These are phyloP conservation scores for Fraxinus ornus DNA, from an alignment of 305 asterid species.

Conservation along the genomic window DNA sequence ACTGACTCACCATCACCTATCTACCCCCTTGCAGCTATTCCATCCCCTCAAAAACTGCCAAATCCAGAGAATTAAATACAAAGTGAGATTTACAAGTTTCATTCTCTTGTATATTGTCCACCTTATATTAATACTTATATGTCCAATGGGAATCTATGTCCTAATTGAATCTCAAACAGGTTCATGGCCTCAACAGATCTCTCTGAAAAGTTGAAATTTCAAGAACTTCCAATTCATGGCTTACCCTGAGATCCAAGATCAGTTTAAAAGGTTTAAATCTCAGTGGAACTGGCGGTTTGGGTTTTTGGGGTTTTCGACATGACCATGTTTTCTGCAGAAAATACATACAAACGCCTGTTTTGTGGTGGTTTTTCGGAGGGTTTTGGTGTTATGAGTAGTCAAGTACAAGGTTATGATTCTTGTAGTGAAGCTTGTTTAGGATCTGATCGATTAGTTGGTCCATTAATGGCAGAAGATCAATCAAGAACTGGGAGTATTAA, in stretches of 20 bases:
- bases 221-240: constrained; percentile 25
- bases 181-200: constrained; percentile 34
- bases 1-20: constrained; percentile 67
- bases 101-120: constrained; percentile 25
- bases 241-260: constrained; percentile 15
- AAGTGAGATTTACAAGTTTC: constrained; percentile 61
- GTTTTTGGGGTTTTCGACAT: constrained; percentile 33
- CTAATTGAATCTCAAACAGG: constrained; percentile 20
- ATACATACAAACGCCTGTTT: constrained; percentile 13
- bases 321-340: constrained; percentile 62
- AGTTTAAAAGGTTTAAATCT: background rate
- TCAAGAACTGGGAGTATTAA: constrained; percentile 31
- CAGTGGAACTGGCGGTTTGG: constrained; percentile 16
- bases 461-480: constrained; percentile 46
- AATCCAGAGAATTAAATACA: constrained; percentile 63
- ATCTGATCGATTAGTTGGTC: constrained; percentile 35
- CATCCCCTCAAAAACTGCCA: constrained; percentile 65
- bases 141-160: constrained; percentile 48
- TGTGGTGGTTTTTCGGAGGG: constrained; percentile 27
- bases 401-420: constrained; percentile 30
- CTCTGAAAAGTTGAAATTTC: constrained; percentile 6
- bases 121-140: constrained; percentile 15
- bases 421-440: constrained; percentile 30
- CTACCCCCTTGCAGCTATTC: constrained; percentile 30
- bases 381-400: constrained; percentile 32